Evolutionary conservation across 805 yeast genomes (phyloP).

Genomic region (Kodamaea neixiangensis): DNA sequence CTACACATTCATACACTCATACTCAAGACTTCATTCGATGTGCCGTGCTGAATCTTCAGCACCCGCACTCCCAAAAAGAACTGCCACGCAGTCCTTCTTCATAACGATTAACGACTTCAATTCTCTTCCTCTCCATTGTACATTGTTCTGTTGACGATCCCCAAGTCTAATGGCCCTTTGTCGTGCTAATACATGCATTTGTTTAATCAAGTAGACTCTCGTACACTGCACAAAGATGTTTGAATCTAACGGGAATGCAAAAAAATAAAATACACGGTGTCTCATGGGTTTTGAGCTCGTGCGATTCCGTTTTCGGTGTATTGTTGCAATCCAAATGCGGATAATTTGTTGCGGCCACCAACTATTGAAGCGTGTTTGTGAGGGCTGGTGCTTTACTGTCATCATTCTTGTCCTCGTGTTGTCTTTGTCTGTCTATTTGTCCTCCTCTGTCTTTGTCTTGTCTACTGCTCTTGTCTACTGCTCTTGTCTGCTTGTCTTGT

Average conservation of each 20-base stretch:
- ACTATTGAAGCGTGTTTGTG: too few species aligned
- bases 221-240: too few species aligned
- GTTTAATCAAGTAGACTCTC: too few species aligned
- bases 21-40: background rate
- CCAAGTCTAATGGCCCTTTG: constrained; percentile 1
- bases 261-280: background rate
- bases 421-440: too few species aligned
- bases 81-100: background rate
- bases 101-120: constrained; percentile 2
- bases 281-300: background rate
- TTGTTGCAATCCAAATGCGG: background rate
- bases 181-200: background rate
- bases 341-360: too few species aligned
- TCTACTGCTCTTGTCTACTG: too few species aligned
- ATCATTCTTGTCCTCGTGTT: too few species aligned
- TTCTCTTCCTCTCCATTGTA: background rate
- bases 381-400: too few species aligned
- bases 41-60: background rate
- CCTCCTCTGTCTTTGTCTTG: too few species aligned
- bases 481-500: too few species aligned
- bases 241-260: background rate
- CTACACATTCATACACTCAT: background rate
- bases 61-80: background rate
- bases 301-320: background rate
- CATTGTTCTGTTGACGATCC: constrained; percentile 2